Conservation (phyloP, 164 flowering plant species). For the Magnolia sinica region DNA sequence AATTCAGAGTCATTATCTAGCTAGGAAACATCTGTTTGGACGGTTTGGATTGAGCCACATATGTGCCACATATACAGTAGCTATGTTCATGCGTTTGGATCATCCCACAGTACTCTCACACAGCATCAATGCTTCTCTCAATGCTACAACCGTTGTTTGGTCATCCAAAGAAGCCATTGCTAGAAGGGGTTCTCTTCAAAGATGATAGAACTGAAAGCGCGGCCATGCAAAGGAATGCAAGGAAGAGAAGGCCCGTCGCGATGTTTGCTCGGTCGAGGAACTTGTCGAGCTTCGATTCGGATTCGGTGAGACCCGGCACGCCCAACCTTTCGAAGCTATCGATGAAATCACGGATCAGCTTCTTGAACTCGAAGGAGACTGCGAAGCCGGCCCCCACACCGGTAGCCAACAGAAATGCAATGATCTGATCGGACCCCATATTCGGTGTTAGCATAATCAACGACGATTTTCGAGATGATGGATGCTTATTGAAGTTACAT, state of each 20-base stretch:
- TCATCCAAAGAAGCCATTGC: slow-evolving; percentile 9
- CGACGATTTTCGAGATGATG: too few species aligned
- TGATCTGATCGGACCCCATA: slow-evolving; percentile 20
- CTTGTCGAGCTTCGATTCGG: slow-evolving; percentile 8
- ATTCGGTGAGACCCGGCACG: slow-evolving; percentile 1
- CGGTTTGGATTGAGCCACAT: too few species aligned
- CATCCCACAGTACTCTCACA: too few species aligned
- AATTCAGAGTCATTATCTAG: too few species aligned
- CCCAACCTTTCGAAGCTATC: background rate
- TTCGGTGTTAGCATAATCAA: too few species aligned
- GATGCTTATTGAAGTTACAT: too few species aligned
- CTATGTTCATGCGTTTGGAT: too few species aligned
- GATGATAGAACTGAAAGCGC: slow-evolving; percentile 32
- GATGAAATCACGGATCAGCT: background rate
- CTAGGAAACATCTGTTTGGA: too few species aligned
- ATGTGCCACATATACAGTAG: too few species aligned
- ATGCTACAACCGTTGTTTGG: too few species aligned
- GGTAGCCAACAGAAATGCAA: slow-evolving; percentile 34
- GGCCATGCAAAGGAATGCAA: slow-evolving; percentile 33
- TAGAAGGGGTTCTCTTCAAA: background rate
- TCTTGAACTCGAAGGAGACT: slow-evolving; percentile 33
- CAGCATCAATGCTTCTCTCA: too few species aligned
- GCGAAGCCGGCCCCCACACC: slow-evolving; percentile 49
- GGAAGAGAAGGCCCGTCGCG: slow-evolving; percentile 25
- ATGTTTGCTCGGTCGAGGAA: slow-evolving; percentile 31